Percentiles rank a stretch among this genome's conserved stretches.
phyloP scores from a whole-genome alignment of 2,329 filamentous ascomycete genomes.

The Colletotrichum abscissum region DNA sequence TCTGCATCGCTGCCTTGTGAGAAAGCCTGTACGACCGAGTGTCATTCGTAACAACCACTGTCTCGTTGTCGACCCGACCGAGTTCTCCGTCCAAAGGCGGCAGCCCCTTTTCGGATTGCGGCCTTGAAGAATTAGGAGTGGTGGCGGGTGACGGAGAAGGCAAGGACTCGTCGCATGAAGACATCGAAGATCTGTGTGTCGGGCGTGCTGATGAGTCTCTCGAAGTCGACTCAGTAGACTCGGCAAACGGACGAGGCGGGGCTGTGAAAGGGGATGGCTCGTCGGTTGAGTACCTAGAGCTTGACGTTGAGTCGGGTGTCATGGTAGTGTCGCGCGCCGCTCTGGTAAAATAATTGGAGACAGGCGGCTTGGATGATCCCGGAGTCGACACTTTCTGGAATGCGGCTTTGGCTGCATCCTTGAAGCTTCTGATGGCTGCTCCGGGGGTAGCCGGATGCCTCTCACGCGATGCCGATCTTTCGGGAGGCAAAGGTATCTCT shows the following conservation, averaged over 20 bases:
- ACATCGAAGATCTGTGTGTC: slow-evolving; percentile 37
- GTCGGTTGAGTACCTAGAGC: slow-evolving; percentile 28
- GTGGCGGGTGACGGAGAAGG: slow-evolving; percentile 48
- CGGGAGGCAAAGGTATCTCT: slow-evolving; percentile 10
- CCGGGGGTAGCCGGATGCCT: slow-evolving; percentile 11
- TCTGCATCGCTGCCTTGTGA: slow-evolving; percentile 16
- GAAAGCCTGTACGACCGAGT: slow-evolving; percentile 32
- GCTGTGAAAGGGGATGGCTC: neutral
- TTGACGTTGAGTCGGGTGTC: slow-evolving; percentile 29
- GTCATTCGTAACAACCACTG: slow-evolving; percentile 30
- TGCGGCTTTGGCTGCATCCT: slow-evolving; percentile 48
- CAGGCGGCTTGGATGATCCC: slow-evolving; percentile 31
- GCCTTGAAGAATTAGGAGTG: slow-evolving; percentile 53
- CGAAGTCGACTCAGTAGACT: slow-evolving; percentile 10
- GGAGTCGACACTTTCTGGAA: slow-evolving; percentile 39
- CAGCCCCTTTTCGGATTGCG: slow-evolving; percentile 51
- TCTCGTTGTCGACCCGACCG: slow-evolving; percentile 26
- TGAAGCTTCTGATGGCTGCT: slow-evolving; percentile 40
- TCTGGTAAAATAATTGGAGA: slow-evolving; percentile 28
- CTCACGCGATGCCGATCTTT: slow-evolving; percentile 7
- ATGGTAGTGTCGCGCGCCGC: slow-evolving; percentile 7
- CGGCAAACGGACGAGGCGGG: slow-evolving; percentile 11
- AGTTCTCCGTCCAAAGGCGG: slow-evolving; percentile 35
- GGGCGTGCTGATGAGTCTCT: slow-evolving; percentile 32
- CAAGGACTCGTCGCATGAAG: slow-evolving; percentile 49